These are phyloP conservation scores for Puccinia horiana DNA, from an alignment of 1,284 basidiomycete species.

Conservation along the genomic window DNA sequence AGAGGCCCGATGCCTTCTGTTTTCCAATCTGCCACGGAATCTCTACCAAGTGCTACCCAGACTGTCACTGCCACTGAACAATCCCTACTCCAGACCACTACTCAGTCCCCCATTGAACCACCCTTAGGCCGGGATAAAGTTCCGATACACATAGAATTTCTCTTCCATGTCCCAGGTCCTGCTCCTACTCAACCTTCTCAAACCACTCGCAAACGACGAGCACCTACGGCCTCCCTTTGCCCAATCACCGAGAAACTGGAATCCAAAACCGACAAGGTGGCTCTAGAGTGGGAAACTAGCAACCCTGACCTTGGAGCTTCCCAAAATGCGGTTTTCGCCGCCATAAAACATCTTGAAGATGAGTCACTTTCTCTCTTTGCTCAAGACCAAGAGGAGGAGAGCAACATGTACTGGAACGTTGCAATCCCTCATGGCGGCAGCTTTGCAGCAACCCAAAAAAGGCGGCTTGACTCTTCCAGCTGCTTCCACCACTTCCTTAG, in stretches of 20 bases:
- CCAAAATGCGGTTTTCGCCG: not conserved
- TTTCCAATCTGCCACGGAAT: no score
- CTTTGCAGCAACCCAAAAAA: not conserved
- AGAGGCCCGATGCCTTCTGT: no score
- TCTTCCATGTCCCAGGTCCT: no score
- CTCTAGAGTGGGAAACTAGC: not conserved
- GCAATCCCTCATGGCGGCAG: not conserved
- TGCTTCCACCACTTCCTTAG: not conserved
- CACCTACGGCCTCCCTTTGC: no score
- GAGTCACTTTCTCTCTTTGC: not conserved
- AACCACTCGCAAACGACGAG: no score
- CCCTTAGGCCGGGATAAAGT: no score
- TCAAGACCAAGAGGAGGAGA: not conserved
- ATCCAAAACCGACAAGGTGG: not conserved
- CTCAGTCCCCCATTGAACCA: no score
- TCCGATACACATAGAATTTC: no score
- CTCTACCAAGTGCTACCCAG: no score
- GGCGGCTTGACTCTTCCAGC: not conserved
- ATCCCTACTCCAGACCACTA: no score
- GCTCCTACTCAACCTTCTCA: no score
- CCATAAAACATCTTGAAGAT: not conserved
- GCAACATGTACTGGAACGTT: slow-evolving; percentile 1
- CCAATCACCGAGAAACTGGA: not conserved
- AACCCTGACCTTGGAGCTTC: not conserved
- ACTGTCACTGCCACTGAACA: no score